A percentile compares a stretch with the other conserved stretches of the same genome.
Conservation (phyloP, 768 basidiomycete genomes). For the Chiua virens region DNA sequence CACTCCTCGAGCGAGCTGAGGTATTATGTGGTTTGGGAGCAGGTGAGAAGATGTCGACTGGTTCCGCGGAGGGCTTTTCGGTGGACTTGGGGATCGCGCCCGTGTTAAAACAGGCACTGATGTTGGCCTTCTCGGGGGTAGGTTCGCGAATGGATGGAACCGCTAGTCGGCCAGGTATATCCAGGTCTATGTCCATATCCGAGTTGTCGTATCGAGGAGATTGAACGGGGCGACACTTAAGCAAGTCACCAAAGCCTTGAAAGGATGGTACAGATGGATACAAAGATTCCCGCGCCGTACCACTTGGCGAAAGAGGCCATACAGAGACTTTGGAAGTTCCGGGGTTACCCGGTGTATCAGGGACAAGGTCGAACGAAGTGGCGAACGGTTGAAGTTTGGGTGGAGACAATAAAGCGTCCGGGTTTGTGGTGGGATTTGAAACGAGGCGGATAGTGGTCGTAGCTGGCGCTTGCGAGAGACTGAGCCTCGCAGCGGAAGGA, state of each 20-base stretch:
- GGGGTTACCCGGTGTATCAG: constrained; percentile 49
- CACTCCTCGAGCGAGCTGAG: constrained; percentile 21
- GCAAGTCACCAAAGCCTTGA: constrained; percentile 30
- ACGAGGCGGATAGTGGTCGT: constrained; percentile 53
- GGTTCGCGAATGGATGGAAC: constrained; percentile 18
- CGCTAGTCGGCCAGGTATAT: constrained; percentile 39
- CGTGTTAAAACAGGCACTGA: constrained; percentile 14
- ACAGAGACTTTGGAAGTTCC: constrained; percentile 24
- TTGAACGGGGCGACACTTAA: constrained; percentile 12
- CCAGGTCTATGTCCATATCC: constrained; percentile 34
- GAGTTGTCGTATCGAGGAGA: constrained; percentile 24
- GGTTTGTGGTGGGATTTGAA: constrained; percentile 24
- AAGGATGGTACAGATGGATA: constrained; percentile 42
- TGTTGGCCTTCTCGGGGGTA: constrained; percentile 18
- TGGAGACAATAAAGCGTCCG: constrained; percentile 39
- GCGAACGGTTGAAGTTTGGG: constrained; percentile 66
- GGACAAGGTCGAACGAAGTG: constrained; percentile 66
- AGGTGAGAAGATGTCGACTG: constrained; percentile 44
- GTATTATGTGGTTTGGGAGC: constrained; percentile 22
- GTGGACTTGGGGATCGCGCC: constrained; percentile 26
- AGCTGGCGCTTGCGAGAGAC: constrained; percentile 48
- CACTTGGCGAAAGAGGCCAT: constrained; percentile 43
- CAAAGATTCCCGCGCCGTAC: constrained; percentile 26
- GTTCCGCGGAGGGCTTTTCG: constrained; percentile 32
- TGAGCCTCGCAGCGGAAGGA: constrained; percentile 59